phyloP scores from a whole-genome alignment of 1,284 basidiomycete genomes.

The Puccinia polysora region DNA sequence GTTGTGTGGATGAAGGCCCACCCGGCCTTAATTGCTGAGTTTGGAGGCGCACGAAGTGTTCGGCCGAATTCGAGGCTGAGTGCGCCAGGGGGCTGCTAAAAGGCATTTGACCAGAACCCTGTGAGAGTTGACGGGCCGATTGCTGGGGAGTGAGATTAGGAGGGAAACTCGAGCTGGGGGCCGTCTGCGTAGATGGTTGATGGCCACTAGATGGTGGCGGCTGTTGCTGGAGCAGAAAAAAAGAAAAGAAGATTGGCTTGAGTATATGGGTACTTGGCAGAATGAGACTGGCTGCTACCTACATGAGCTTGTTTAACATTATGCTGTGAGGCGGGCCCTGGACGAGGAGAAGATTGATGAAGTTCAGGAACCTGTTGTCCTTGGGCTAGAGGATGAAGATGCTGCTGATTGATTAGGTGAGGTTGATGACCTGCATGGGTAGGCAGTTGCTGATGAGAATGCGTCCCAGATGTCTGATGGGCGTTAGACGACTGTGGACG shows the following conservation, averaged over 20 bases:
- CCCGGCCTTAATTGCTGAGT: slow-evolving; percentile 27
- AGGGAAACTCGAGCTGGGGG: slow-evolving; percentile 21
- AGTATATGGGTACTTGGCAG: not conserved
- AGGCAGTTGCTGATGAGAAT: slow-evolving; percentile 1
- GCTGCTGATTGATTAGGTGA: slow-evolving; percentile 19
- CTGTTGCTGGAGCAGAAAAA: not conserved
- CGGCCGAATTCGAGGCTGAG: not conserved
- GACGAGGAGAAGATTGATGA: slow-evolving; percentile 22
- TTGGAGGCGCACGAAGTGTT: slow-evolving; percentile 27
- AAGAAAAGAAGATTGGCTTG: not conserved
- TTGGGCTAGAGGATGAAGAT: slow-evolving; percentile 14
- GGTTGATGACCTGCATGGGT: slow-evolving; percentile 15
- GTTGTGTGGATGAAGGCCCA: slow-evolving; percentile 17
- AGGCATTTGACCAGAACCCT: slow-evolving; percentile 18
- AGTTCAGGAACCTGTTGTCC: slow-evolving; percentile 20
- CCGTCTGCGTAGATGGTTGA: slow-evolving; percentile 5
- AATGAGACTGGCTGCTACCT: not conserved
- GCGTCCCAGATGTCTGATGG: slow-evolving; percentile 4
- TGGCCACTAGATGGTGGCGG: slow-evolving; percentile 26
- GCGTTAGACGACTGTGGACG: slow-evolving; percentile 33
- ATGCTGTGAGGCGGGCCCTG: not conserved
- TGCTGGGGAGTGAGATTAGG: slow-evolving; percentile 35
- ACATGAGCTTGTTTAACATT: slow-evolving; percentile 22
- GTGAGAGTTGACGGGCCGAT: slow-evolving; percentile 20
- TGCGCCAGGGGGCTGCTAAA: slow-evolving; percentile 34